Evolutionary conservation across 768 basidiomycete species (phyloP), one percentile per base, ranked within the genome.

Genomic region (Coprinopsis marcescibilis): DNA sequence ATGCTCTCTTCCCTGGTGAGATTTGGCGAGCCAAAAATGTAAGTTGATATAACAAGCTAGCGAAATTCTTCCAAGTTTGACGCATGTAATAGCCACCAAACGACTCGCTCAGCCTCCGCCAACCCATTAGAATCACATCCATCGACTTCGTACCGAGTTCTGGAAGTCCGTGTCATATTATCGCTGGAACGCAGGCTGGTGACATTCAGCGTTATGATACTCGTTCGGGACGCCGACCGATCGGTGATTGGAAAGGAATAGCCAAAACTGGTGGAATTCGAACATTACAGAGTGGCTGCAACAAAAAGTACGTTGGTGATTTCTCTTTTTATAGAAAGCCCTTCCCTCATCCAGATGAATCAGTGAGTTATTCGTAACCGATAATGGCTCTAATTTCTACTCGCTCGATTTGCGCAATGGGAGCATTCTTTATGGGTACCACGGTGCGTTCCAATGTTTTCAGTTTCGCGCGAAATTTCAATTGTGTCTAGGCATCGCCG

Each of bases 21-120:
- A 56, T 83, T 3, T 93, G 90, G 90, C 71, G 89, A 46, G 89
- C 89, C 8, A 85, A 83, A 62, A 92, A 93, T 60, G 85, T 88
- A 47, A 29, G 71, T 56, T 23, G 39, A 43, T n/a, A n/a, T 17
- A 48, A 13, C 37, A 32, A 35, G 17, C 33, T 39, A 15, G 32
- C 15, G 8, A 11, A 40, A 19, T 33, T 39, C 23, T 23, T 24
- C 4, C 21, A 39, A 35, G 11, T 39, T 44, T 43, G 21, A 45
- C 14, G 37, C 23, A 11, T n/a, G 15, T 12, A 38, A 13, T 36
- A 87, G 85, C 62, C 84, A 3, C 73, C 80, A n/a, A 85, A 90
- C 54, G 89, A 93, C 55, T 60, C 66, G 37, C 71, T 93, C 3
- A 77, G 76, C 39, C 73, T 93, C 13, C 83, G 90, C 12, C 85